Evolutionary conservation across 305 asterid genomes (phyloP).

Genomic region (Rubia peregrina): DNA sequence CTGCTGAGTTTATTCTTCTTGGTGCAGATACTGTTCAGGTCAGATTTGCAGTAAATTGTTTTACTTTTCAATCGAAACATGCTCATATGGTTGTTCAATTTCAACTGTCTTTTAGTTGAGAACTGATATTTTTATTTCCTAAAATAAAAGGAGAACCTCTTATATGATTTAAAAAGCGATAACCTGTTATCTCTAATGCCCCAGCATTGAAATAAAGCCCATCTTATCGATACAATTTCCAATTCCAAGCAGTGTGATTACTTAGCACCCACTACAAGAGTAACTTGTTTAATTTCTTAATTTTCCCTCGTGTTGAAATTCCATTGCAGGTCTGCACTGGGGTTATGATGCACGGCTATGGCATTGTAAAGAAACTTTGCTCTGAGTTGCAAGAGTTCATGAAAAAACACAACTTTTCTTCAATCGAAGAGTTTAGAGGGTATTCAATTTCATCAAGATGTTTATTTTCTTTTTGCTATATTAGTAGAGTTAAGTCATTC

Average conservation of each 20-base stretch:
- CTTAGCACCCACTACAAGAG: background rate
- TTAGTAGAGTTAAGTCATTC: background rate
- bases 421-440: conserved; percentile 85
- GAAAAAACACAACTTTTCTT: conserved; percentile 66
- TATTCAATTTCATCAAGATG: conserved; percentile 19
- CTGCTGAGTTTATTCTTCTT: conserved; percentile 94
- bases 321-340: conserved; percentile 74
- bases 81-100: background rate
- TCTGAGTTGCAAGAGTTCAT: conserved; percentile 82
- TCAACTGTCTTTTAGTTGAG: background rate
- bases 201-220: background rate
- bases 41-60: conserved; percentile 9
- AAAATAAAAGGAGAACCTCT: background rate
- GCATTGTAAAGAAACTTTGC: conserved; percentile 73
- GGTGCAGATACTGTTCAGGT: conserved; percentile 99
- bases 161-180: background rate
- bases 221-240: no score
- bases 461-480: background rate
- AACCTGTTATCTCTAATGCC: background rate
- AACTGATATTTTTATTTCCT: background rate
- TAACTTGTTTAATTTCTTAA: background rate
- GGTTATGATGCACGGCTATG: conserved; percentile 94
- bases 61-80: background rate
- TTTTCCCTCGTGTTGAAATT: background rate
- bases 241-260: no score